Base-by-base conservation (phyloP, 768 basidiomycete genomes). In the Polyporus arcularius region DNA sequence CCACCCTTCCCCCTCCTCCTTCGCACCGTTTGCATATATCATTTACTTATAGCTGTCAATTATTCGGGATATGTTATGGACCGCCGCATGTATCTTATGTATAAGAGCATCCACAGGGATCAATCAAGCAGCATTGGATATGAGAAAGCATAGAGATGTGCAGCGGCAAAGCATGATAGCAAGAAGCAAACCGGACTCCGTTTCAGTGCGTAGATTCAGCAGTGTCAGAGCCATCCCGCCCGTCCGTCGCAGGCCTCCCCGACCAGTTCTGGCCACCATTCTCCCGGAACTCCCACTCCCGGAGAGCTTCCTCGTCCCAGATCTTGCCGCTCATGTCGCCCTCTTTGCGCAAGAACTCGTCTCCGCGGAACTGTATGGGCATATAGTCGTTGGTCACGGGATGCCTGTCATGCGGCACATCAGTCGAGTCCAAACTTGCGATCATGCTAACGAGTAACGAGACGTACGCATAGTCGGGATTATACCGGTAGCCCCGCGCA, bases 301-400 rank as follows among this genome's bases (percentile, higher is more conserved):
- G 61, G 62, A 85, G 68, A 21, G 73, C 72, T 3, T 72, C 78
- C 62, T 84, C 82, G 65, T 85, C 81, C 81, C 80, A 84, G 14
- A 62, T 61, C 61, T 82, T 84, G 32, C 67, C 78, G 4, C 64
- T 60, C 43, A 64, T 28, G 60, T 81, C 78, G 2, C 73, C 79
- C 31, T 74, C 78, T 12, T 70, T 67, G 15, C 71, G 68, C 45
- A 79, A 67, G 57, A 84, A 79, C 11, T 72, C 66, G 30, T 73
- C 68, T 14, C 72, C 75, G 4, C 68, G 65, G n/a, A 83, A 68
- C 50, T 77, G 73, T 12, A 72, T 65, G 0, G 84, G 85, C 0
- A 85, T 67, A 67, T 80, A 85, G 42, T 81, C 77, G 67, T 85
- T 77, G 55, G 77, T 73, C 12, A 85, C 82, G 0, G 84, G 84